Percentiles rank a stretch among this genome's conserved stretches.
Evolutionary conservation across 768 basidiomycete genomes (phyloP).

Genomic region (Phaeolepiota aurea): DNA sequence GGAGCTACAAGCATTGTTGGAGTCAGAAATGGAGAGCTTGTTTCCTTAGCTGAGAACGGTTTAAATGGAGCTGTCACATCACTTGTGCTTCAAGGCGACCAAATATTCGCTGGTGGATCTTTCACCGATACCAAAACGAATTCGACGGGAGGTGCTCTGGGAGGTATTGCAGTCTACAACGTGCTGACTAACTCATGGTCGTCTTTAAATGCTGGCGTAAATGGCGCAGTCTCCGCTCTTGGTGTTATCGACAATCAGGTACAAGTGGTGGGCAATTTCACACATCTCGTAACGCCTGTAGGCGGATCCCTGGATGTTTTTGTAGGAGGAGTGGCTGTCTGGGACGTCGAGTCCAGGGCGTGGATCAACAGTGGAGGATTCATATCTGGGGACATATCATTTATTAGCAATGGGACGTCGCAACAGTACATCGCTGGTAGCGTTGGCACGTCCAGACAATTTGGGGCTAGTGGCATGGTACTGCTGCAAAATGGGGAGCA

Average conservation of each 20-base stretch:
- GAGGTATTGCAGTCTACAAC: conserved; percentile 66
- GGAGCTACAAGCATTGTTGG: conserved; percentile 65
- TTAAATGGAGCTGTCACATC: conserved; percentile 75
- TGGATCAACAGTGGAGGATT: conserved; percentile 79
- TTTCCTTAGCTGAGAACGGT: conserved; percentile 52
- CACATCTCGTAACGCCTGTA: conserved; percentile 26
- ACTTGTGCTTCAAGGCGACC: conserved; percentile 51
- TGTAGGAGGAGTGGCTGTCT: conserved; percentile 64
- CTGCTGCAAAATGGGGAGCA: conserved; percentile 59
- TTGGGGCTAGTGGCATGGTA: conserved; percentile 75
- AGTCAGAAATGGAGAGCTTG: conserved; percentile 52
- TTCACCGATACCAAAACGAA: conserved; percentile 64
- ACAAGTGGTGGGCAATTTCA: conserved; percentile 73
- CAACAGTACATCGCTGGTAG: conserved; percentile 68
- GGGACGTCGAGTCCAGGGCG: conserved; percentile 46
- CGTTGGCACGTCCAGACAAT: conserved; percentile 43
- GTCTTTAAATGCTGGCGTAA: conserved; percentile 61
- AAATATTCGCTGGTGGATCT: conserved; percentile 79
- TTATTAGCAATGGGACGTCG: conserved; percentile 59
- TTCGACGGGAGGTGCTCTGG: conserved; percentile 43
- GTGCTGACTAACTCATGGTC: conserved; percentile 58
- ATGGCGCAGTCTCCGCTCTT: conserved; percentile 67
- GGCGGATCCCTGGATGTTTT: conserved; percentile 23
- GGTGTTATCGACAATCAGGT: conserved; percentile 40
- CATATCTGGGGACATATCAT: conserved; percentile 59